Evolutionary conservation across 345 rosid genomes (phyloP).

Genomic region (Turnera subulata): DNA sequence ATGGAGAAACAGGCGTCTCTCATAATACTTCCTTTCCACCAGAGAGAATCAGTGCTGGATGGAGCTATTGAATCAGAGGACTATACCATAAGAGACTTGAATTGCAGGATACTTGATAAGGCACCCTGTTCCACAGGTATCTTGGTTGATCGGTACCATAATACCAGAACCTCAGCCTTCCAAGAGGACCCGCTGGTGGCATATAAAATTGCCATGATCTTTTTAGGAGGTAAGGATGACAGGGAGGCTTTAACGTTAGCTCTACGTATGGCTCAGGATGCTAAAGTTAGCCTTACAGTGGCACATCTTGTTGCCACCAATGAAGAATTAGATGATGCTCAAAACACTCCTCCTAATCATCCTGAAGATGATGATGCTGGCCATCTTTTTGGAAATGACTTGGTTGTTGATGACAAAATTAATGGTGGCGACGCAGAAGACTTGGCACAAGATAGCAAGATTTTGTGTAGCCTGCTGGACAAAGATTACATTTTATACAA

Average conservation of each 20-base stretch:
- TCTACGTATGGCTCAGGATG: slow-evolving; percentile 20
- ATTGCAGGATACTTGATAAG: slow-evolving; percentile 24
- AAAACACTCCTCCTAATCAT: neutral
- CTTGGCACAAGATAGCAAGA: neutral
- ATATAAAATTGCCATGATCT: slow-evolving; percentile 21
- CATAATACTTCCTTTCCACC: slow-evolving; percentile 41
- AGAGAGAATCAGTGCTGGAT: slow-evolving; percentile 20
- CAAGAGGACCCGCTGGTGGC: slow-evolving; percentile 16
- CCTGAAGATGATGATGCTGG: too few relatives aligned
- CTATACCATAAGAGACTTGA: slow-evolving; percentile 17
- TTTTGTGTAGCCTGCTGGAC: neutral
- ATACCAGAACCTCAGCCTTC: neutral
- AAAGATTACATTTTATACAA: neutral
- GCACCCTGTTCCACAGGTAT: slow-evolving; percentile 35
- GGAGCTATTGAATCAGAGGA: slow-evolving; percentile 23
- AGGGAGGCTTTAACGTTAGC: slow-evolving; percentile 34
- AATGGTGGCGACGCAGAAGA: neutral
- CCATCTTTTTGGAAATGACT: too few relatives aligned
- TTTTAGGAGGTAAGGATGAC: slow-evolving; percentile 38
- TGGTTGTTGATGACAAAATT: neutral
- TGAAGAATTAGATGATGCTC: neutral
- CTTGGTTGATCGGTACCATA: neutral
- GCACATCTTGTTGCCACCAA: slow-evolving; percentile 5
- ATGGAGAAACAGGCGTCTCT: slow-evolving; percentile 18
- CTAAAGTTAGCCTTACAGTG: slow-evolving; percentile 14